Conservation (phyloP, 768 basidiomycete genomes). For the Xerocomellus intermedius region DNA sequence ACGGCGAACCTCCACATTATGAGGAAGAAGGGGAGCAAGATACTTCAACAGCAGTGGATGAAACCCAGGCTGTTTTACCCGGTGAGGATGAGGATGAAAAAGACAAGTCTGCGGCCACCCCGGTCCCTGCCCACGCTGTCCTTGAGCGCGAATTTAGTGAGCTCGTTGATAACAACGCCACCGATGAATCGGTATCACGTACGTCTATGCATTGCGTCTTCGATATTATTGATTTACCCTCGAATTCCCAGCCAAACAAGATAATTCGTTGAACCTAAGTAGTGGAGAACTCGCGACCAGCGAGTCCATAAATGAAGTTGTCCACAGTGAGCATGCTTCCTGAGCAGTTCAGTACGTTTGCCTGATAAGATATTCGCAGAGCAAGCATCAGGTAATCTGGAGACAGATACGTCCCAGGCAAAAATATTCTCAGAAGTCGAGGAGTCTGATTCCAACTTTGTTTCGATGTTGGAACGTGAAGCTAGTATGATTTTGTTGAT, state of each 20-base stretch:
- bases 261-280: not conserved
- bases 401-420: slow-evolving; percentile 3
- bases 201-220: not conserved
- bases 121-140: slow-evolving; percentile 1
- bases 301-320: slow-evolving; percentile 5
- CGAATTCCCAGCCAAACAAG: slow-evolving; percentile 8
- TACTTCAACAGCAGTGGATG: slow-evolving; percentile 18
- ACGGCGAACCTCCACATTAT: slow-evolving; percentile 18
- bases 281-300: not conserved
- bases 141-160: slow-evolving; percentile 10
- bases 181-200: slow-evolving; percentile 3
- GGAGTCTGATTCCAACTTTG: slow-evolving; percentile 30
- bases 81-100: slow-evolving; percentile 15
- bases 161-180: not conserved
- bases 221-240: not conserved
- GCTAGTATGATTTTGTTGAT: slow-evolving; percentile 24
- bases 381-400: slow-evolving; percentile 13
- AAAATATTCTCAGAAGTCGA: slow-evolving; percentile 18
- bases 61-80: slow-evolving; percentile 11
- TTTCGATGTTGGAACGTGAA: slow-evolving; percentile 27
- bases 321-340: slow-evolving; percentile 10
- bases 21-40: slow-evolving; percentile 28
- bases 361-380: slow-evolving; percentile 8
- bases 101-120: slow-evolving; percentile 14
- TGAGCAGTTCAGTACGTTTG: not conserved